Percentiles rank a stretch among this genome's conserved stretches.
Conservation (phyloP, 164 flowering plant species). For the Kingdonia uniflora region DNA sequence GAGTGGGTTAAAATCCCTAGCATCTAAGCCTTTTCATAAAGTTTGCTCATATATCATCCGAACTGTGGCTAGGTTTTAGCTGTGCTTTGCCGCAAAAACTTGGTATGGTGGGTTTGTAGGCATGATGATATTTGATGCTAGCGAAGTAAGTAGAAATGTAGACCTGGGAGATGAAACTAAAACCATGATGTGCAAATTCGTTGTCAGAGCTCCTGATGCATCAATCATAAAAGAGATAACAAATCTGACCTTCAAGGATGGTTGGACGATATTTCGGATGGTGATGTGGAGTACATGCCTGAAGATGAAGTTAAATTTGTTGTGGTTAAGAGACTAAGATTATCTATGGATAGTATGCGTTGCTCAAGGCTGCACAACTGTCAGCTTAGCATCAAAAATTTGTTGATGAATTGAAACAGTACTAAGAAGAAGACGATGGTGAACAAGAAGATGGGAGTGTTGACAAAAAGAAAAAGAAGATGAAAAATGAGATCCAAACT, state of each 20-base stretch:
- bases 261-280: constrained; percentile 93
- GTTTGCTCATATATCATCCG: constrained; percentile 45
- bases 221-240: constrained; percentile 80
- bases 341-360: constrained; percentile 77
- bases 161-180: constrained; percentile 96
- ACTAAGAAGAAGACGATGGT: constrained; percentile 6
- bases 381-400: constrained; percentile 40
- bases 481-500: constrained; percentile 21
- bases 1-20: constrained; percentile 79
- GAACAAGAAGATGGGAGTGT: constrained; percentile 28
- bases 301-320: constrained; percentile 92
- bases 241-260: constrained; percentile 80
- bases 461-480: constrained; percentile 25
- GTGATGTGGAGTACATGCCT: constrained; percentile 85
- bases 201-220: constrained; percentile 89
- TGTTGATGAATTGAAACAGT: constrained; percentile 32
- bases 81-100: constrained; percentile 94
- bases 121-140: constrained; percentile 99
- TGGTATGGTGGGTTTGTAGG: constrained; percentile 96
- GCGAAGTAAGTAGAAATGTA: constrained; percentile 98
- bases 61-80: constrained; percentile 25
- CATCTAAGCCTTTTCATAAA: constrained; percentile 89
- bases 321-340: constrained; percentile 69
- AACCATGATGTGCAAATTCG: constrained; percentile 92
- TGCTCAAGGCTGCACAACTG: constrained; percentile 87